Conservation (phyloP, 2,329 filamentous ascomycete species). For the Metarhizium brunneum region DNA sequence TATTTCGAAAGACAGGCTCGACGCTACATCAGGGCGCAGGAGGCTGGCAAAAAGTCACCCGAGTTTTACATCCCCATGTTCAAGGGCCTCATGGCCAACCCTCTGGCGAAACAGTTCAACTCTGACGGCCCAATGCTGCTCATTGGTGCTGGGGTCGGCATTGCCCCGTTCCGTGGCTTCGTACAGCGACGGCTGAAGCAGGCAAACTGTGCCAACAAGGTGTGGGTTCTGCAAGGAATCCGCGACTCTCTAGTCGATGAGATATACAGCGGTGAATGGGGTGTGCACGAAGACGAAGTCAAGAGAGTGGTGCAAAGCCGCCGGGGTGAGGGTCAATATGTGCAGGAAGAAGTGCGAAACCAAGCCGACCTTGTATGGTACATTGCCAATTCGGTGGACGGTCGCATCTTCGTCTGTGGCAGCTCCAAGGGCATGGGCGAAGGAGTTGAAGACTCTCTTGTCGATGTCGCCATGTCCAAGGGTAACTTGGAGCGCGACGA, state of each 20-base stretch:
- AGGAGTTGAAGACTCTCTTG: constrained; percentile 77
- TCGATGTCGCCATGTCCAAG: constrained; percentile 89
- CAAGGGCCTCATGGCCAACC: constrained; percentile 95
- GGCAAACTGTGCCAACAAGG: constrained; percentile 94
- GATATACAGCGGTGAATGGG: constrained; percentile 94
- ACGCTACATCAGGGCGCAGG: constrained; percentile 59
- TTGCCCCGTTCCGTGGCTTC: constrained; percentile 95
- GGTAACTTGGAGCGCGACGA: constrained; percentile 77
- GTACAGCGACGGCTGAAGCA: constrained; percentile 90
- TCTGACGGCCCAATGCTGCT: constrained; percentile 95
- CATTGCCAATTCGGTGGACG: constrained; percentile 92
- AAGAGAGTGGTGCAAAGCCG: constrained; percentile 74
- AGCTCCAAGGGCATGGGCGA: constrained; percentile 96
- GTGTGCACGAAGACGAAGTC: constrained; percentile 79
- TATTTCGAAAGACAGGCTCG: constrained; percentile 83
- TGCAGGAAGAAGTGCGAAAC: constrained; percentile 86
- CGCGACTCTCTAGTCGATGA: constrained; percentile 93
- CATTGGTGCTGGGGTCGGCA: constrained; percentile 91
- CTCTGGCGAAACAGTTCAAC: constrained; percentile 82
- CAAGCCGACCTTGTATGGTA: constrained; percentile 98
- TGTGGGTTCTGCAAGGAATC: constrained; percentile 91
- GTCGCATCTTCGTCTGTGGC: constrained; percentile 91
- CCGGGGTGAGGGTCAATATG: constrained; percentile 74
- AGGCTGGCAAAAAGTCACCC: constrained; percentile 42
- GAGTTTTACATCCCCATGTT: constrained; percentile 90